A percentile compares a stretch with the other conserved stretches of the same genome.
These are phyloP conservation scores for Diaporthe capsici DNA, from an alignment of 2,329 filamentous ascomycete genomes.

Conservation along the genomic window DNA sequence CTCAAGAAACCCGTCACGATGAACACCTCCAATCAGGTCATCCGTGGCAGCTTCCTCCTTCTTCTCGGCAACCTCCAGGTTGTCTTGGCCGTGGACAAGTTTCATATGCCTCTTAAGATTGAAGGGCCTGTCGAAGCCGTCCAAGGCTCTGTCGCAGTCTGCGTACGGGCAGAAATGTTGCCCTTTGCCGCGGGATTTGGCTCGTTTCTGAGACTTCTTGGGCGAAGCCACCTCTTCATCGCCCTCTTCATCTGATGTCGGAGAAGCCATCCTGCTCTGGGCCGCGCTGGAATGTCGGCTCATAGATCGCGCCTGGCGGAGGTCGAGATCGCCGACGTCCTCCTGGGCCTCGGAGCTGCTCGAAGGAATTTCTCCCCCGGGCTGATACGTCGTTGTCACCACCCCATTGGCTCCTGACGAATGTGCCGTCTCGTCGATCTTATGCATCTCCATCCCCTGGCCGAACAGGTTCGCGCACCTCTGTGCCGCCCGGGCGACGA, in stretches of 20 bases:
- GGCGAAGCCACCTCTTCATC: neutral
- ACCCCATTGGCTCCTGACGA: constrained; percentile 49
- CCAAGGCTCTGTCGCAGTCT: constrained; percentile 52
- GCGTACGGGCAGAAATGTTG: constrained; percentile 53
- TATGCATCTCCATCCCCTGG: constrained; percentile 76
- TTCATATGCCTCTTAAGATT: constrained; percentile 61
- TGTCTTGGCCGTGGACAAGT: constrained; percentile 54
- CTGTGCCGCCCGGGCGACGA: constrained; percentile 77
- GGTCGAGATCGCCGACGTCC: constrained; percentile 4
- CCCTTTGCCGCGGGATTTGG: constrained; percentile 44
- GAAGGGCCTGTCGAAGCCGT: constrained; percentile 54
- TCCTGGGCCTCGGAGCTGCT: constrained; percentile 40
- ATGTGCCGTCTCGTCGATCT: constrained; percentile 53
- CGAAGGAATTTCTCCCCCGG: constrained; percentile 45
- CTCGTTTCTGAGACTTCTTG: constrained; percentile 29
- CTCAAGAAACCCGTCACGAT: constrained; percentile 77
- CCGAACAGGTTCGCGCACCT: constrained; percentile 84
- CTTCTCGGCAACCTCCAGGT: constrained; percentile 40
- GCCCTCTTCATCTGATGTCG: constrained; percentile 2
- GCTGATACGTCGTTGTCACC: constrained; percentile 47
- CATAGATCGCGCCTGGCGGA: constrained; percentile 33
- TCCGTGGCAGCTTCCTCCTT: constrained; percentile 58
- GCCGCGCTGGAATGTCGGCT: constrained; percentile 41
- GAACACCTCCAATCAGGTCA: constrained; percentile 73
- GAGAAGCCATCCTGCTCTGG: constrained; percentile 5